phyloP scores from a whole-genome alignment of 768 basidiomycete genomes.

The Pulveroboletus sp. region DNA sequence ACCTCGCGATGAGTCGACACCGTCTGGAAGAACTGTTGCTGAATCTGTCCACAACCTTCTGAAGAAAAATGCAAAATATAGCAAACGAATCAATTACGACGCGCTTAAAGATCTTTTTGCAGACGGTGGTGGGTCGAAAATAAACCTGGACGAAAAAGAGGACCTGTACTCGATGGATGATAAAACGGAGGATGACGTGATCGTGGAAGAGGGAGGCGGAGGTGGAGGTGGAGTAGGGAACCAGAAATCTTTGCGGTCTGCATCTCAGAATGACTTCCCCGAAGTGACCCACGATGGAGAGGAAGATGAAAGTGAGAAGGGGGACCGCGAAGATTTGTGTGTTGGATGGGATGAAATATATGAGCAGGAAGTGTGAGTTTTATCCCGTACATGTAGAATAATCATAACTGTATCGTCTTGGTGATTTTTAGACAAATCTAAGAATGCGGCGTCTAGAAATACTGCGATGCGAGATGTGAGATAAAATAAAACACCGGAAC shows the following conservation, averaged over 20 bases:
- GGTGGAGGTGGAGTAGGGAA: conserved; percentile 32
- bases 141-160: conserved; percentile 40
- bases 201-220: conserved; percentile 39
- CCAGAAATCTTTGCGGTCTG: conserved; percentile 33
- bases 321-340: conserved; percentile 30
- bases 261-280: conserved; percentile 4
- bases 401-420: conserved; percentile 26
- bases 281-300: conserved; percentile 10
- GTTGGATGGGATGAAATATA: conserved; percentile 51
- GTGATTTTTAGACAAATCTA: conserved; percentile 26
- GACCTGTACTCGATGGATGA: conserved; percentile 55
- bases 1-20: conserved; percentile 72
- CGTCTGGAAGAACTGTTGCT: conserved; percentile 33
- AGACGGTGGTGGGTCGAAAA: conserved; percentile 30
- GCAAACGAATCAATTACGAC: conserved; percentile 91
- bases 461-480: conserved; percentile 5
- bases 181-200: conserved; percentile 39
- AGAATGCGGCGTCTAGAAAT: conserved; percentile 21
- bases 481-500: conserved; percentile 1
- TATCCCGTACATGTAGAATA: conserved; percentile 23
- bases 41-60: conserved; percentile 47
- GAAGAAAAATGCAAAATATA: conserved; percentile 84
- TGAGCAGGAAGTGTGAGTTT: conserved; percentile 60
- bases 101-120: conserved; percentile 78
- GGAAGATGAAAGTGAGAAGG: conserved; percentile 39